Evolutionary conservation across 2,329 filamentous ascomycete species (phyloP).

Genomic region (Fusarium mangiferae): DNA sequence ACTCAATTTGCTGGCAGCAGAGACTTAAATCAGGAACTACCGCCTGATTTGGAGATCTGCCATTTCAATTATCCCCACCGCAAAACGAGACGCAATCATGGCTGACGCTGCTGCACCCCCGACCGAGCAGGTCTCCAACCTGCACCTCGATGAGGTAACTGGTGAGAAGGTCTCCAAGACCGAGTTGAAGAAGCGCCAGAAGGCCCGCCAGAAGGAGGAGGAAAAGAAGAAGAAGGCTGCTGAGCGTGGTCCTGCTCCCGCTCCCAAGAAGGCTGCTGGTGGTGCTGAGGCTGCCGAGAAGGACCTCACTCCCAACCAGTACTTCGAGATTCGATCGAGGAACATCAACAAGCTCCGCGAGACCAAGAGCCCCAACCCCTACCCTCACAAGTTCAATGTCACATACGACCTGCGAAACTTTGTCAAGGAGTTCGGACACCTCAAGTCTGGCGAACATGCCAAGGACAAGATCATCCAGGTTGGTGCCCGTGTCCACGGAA

Average conservation of each 20-base stretch:
- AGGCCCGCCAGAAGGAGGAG: constrained; percentile 86
- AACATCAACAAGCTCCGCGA: constrained; percentile 65
- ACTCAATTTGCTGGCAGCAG: constrained; percentile 34
- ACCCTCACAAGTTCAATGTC: constrained; percentile 91
- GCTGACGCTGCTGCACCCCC: constrained; percentile 50
- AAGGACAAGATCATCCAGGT: constrained; percentile 80
- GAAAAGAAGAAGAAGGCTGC: constrained; percentile 91
- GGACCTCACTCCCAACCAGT: constrained; percentile 71
- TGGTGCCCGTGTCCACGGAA: constrained; percentile 89
- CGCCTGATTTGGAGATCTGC: constrained; percentile 25
- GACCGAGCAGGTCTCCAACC: constrained; percentile 70
- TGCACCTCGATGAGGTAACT: constrained; percentile 91
- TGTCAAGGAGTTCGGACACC: constrained; percentile 77
- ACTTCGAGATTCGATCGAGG: constrained; percentile 95
- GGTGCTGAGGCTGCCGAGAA: constrained; percentile 71
- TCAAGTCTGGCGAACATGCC: constrained; percentile 88
- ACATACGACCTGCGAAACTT: constrained; percentile 86
- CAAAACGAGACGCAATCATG: constrained; percentile 41
- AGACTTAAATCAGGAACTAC: constrained; percentile 25
- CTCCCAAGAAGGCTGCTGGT: constrained; percentile 54
- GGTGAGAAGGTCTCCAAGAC: constrained; percentile 88
- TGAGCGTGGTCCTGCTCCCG: constrained; percentile 75
- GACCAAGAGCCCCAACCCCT: constrained; percentile 59
- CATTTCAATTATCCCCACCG: background rate
- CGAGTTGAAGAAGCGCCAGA: constrained; percentile 94